phyloP scores from a whole-genome alignment of 495 filamentous ascomycete species.

The Penicillium pancosmium region DNA sequence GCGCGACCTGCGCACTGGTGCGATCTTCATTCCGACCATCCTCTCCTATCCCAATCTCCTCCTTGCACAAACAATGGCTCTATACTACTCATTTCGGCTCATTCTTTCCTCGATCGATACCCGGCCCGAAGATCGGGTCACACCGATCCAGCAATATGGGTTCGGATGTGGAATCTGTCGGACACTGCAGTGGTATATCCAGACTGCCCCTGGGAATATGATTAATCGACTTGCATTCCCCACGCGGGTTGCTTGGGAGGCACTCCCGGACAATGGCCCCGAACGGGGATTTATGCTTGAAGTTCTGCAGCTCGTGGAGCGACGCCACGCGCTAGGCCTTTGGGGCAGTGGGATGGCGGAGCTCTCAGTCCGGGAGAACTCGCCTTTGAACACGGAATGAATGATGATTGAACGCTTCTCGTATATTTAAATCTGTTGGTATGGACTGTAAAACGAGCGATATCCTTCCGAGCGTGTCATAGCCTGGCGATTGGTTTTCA shows the following conservation, averaged over 20 bases:
- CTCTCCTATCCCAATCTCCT: conserved; percentile 45
- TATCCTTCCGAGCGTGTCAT: conserved; percentile 14
- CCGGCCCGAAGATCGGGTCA: conserved; percentile 36
- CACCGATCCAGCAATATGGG: conserved; percentile 40
- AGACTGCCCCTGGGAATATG: conserved; percentile 47
- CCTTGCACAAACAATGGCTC: conserved; percentile 47
- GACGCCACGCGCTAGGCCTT: conserved; percentile 41
- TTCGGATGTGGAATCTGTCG: conserved; percentile 47
- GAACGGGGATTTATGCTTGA: conserved; percentile 43
- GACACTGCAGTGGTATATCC: conserved; percentile 45
- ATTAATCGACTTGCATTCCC: conserved; percentile 51
- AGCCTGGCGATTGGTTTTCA: conserved; percentile 1
- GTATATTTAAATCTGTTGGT: conserved; percentile 2
- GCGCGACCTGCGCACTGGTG: conserved; percentile 44
- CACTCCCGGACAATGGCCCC: conserved; percentile 38
- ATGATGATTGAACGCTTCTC: background rate
- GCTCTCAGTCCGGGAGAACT: conserved; percentile 34
- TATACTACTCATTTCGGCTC: conserved; percentile 42
- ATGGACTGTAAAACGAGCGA: conserved; percentile 8
- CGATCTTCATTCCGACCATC: conserved; percentile 36
- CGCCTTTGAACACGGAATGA: conserved; percentile 22
- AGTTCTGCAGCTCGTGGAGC: conserved; percentile 45
- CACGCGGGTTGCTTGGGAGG: conserved; percentile 48
- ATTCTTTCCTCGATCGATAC: conserved; percentile 44
- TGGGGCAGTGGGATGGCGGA: conserved; percentile 49